Percentiles rank a stretch among this genome's conserved stretches.
Conservation (phyloP, 2,329 filamentous ascomycete genomes). For the Paecilomyces variotii region DNA sequence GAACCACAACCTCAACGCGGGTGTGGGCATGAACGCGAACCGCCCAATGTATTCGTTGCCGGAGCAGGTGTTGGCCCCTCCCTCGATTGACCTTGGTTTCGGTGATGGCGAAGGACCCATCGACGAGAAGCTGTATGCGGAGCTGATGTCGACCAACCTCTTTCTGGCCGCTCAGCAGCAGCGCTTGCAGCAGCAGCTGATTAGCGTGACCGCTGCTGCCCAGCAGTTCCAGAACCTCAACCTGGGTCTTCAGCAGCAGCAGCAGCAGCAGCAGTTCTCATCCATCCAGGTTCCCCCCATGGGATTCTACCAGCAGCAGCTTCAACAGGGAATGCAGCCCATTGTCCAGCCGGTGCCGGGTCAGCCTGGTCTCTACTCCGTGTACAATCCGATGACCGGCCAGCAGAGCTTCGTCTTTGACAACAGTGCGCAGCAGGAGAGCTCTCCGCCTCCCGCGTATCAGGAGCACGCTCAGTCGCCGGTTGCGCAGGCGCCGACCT, state of each 20-base stretch:
- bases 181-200: constrained; percentile 85
- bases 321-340: constrained; percentile 58
- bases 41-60: constrained; percentile 59
- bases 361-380: constrained; percentile 69
- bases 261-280: constrained; percentile 44
- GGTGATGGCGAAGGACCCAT: constrained; percentile 60
- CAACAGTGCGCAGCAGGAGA: constrained; percentile 48
- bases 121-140: constrained; percentile 79
- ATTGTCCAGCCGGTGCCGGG: constrained; percentile 55
- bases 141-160: constrained; percentile 82
- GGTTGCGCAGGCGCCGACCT: constrained; percentile 50
- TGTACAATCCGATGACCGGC: constrained; percentile 79
- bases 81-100: constrained; percentile 59
- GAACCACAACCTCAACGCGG: constrained; percentile 17
- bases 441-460: constrained; percentile 19
- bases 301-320: constrained; percentile 57
- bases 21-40: constrained; percentile 33
- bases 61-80: constrained; percentile 68
- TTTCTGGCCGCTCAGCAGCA: constrained; percentile 93
- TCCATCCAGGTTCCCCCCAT: constrained; percentile 46
- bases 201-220: constrained; percentile 71
- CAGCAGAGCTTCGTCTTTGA: constrained; percentile 77
- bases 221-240: constrained; percentile 75
- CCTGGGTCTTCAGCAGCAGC: constrained; percentile 43
- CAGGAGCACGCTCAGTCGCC: constrained; percentile 38